phyloP scores from a whole-genome alignment of 768 basidiomycete genomes.

The Mrakia hoshinonis region DNA sequence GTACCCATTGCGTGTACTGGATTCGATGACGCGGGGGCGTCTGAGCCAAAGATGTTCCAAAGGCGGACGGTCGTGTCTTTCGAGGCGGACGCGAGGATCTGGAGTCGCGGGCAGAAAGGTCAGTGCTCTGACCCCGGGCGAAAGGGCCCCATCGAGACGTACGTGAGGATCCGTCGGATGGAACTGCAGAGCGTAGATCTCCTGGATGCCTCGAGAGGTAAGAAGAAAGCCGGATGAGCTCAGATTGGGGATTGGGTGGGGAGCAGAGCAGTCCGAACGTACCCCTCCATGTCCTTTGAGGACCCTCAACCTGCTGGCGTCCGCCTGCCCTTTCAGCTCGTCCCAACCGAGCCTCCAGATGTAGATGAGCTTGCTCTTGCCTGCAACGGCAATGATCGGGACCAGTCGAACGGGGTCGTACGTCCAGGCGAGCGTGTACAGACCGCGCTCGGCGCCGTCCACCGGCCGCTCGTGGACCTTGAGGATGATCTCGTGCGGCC shows the following conservation, averaged over 20 bases:
- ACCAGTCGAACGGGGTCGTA: conserved; percentile 32
- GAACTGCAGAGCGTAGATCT: conserved; percentile 31
- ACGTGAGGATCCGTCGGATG: conserved; percentile 28
- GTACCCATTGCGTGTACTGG: conserved; percentile 7
- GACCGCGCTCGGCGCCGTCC: conserved; percentile 26
- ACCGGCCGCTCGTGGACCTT: conserved; percentile 4
- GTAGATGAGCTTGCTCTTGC: conserved; percentile 32
- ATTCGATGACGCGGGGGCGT: neutral
- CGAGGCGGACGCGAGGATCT: conserved; percentile 36
- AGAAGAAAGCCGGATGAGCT: neutral
- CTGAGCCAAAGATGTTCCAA: conserved; percentile 35
- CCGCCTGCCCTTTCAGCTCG: neutral
- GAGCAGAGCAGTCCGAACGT: conserved; percentile 5
- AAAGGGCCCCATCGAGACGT: neutral
- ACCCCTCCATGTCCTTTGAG: conserved; percentile 37
- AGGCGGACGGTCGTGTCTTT: conserved; percentile 35
- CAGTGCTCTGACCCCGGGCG: no score
- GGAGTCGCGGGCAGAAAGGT: neutral
- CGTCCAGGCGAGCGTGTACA: conserved; percentile 34
- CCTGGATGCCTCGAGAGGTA: conserved; percentile 20
- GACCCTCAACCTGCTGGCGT: conserved; percentile 20
- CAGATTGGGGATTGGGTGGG: neutral
- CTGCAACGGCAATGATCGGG: conserved; percentile 34
- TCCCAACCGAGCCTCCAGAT: conserved; percentile 31
- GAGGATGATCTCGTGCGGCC: conserved; percentile 9